Evolutionary conservation across 768 basidiomycete genomes (phyloP).

Genomic region (Xerocomellus chrysenteron): DNA sequence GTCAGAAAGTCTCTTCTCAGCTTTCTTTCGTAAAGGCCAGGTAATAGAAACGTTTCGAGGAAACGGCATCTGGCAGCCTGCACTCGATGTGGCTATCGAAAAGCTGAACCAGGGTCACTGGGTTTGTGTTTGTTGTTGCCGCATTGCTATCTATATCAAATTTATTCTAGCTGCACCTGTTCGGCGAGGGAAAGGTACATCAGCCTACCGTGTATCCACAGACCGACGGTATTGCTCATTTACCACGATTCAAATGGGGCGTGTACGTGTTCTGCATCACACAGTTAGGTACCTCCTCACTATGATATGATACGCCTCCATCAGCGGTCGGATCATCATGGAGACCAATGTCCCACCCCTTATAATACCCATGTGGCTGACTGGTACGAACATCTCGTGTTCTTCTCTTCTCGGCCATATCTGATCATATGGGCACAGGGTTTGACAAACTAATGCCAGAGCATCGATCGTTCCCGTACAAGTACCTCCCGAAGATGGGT

Average conservation of each 20-base stretch:
- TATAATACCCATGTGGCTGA: slow-evolving; percentile 92
- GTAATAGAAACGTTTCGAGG: slow-evolving; percentile 92
- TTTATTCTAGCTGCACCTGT: slow-evolving; percentile 78
- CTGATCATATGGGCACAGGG: slow-evolving; percentile 36
- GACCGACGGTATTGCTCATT: slow-evolving; percentile 41
- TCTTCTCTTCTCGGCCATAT: not conserved
- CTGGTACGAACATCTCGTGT: slow-evolving; percentile 43
- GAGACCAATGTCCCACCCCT: slow-evolving; percentile 62
- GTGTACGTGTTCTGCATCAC: slow-evolving; percentile 56
- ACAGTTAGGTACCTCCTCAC: not conserved
- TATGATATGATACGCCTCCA: not conserved
- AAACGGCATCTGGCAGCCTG: slow-evolving; percentile 83
- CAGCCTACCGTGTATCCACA: slow-evolving; percentile 58
- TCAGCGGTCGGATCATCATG: slow-evolving; percentile 82
- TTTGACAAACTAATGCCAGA: slow-evolving; percentile 93
- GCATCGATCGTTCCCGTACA: slow-evolving; percentile 71
- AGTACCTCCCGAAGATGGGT: slow-evolving; percentile 63
- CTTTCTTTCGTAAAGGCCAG: slow-evolving; percentile 87
- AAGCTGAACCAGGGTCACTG: slow-evolving; percentile 81
- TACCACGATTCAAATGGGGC: slow-evolving; percentile 93
- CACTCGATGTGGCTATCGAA: slow-evolving; percentile 79
- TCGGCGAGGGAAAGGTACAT: slow-evolving; percentile 85
- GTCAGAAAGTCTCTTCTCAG: slow-evolving; percentile 67
- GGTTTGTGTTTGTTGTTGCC: slow-evolving; percentile 49
- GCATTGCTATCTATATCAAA: slow-evolving; percentile 1